Evolutionary conservation across 2,329 filamentous ascomycete species (phyloP), one percentile per base, ranked within the genome.

Genomic region (Penicillium aurantiogriseum): DNA sequence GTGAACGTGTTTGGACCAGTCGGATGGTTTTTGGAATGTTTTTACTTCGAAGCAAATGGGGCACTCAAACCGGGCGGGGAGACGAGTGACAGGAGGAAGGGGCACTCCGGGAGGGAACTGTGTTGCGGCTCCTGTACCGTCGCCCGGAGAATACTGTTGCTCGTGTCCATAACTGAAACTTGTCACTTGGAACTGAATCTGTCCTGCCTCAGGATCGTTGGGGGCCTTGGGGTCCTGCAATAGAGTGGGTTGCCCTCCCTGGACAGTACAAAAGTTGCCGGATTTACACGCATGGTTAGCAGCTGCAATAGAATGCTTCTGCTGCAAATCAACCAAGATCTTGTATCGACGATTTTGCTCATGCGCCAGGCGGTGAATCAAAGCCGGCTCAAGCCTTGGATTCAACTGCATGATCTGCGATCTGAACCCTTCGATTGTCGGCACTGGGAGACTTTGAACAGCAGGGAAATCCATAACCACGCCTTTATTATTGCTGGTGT

Each of bases 1-100:
- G 66, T 96, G 91, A 0, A 97, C 90, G 69, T 97, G 92, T 72
- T 97, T 96, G 1, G 92, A 96, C 92, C 92, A 97, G 74, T 97
- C 92, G 0, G 92, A 96, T 17, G 92, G 92, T 73, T 96, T 96
- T 66, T 88, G 85, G 66, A 94, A 92, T 67, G 87, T 91, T 79
- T 94, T 96, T 51, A 87, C 83, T 65, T 88, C 85, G 77, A 91
- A 96, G 76, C 92, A 96, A 23, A 96, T 79, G 38, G 89, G 88
- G 65, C 92, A 97, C 77, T 97, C 92, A 60, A 96, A 93, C 69
- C 93, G 87, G 4, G 92, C 91, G 0, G 92, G 92, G 7, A 97
- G 81, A 17, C 84, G 83, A 57, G 80, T 82, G 2, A 91, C 88
- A 2, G 91, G 91, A 6, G 92, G 92, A 74, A 91, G 83, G 7